Percentiles rank a stretch among this genome's conserved stretches.
These are phyloP conservation scores for Emmonsiellopsis sp. DNA, from an alignment of 2,329 filamentous ascomycete genomes.

Conservation along the genomic window DNA sequence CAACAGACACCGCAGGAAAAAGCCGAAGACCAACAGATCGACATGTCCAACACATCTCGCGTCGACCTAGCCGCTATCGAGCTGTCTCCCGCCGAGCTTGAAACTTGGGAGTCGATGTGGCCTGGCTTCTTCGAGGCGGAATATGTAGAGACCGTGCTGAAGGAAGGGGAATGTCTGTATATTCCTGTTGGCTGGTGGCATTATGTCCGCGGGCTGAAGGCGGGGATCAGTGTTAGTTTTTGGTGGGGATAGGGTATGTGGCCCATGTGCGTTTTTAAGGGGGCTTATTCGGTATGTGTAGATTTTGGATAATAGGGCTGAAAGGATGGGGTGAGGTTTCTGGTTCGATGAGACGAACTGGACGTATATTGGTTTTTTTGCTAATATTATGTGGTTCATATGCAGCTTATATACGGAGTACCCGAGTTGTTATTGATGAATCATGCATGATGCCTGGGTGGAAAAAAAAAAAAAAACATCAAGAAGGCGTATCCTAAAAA, in stretches of 20 bases:
- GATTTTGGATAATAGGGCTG: neutral
- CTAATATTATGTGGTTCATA: too few species aligned
- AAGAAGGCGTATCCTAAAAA: too few species aligned
- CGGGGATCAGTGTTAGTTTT: slow-evolving; percentile 91
- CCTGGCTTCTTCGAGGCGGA: slow-evolving; percentile 50
- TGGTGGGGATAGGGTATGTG: slow-evolving; percentile 55
- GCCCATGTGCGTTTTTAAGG: neutral
- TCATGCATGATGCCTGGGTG: too few species aligned
- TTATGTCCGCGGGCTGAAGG: slow-evolving; percentile 75
- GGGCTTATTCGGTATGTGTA: neutral
- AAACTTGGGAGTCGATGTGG: slow-evolving; percentile 38
- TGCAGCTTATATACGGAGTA: too few species aligned
- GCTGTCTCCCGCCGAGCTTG: slow-evolving; percentile 35
- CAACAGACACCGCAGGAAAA: slow-evolving; percentile 1
- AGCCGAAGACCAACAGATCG: slow-evolving; percentile 50
- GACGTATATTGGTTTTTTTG: too few species aligned
- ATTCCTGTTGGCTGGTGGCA: slow-evolving; percentile 98
- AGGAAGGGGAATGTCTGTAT: slow-evolving; percentile 74
- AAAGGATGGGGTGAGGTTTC: neutral
- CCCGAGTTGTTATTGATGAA: too few species aligned
- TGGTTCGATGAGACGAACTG: neutral
- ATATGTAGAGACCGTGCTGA: slow-evolving; percentile 67
- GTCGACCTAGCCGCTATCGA: slow-evolving; percentile 67
- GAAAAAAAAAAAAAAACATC: too few species aligned
- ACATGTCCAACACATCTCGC: slow-evolving; percentile 84